Evolutionary conservation across 129 eudicot genomes (phyloP), one percentile per base, ranked within the genome.

Genomic region (Mikania micrantha): DNA sequence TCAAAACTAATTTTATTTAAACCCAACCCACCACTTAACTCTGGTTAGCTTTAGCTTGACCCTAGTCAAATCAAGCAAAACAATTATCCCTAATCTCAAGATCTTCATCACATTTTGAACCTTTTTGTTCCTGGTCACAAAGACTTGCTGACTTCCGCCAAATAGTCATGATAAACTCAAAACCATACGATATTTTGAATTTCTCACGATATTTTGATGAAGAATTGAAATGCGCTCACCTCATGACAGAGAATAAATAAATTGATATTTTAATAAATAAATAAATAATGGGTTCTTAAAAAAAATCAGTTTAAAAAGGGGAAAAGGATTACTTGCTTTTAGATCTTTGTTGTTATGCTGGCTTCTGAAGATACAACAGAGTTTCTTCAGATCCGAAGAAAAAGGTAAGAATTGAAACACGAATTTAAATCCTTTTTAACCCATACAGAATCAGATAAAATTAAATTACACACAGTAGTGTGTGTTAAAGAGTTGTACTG

Each of bases 361-460:
- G 81, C 81, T 76, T 74, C 74, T 74, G 82, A 87, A 84, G 87
- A 79, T 82, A 77, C 91, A 82, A 64, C 86, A 73, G 86, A 75
- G 83, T 78, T 82, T 88, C 87, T 79, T 82, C 95, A 88, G 95
- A 88, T 88, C 95, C 95, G 91, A 88, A 88, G 95, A 88, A 88
- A 84, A 74, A 77, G 91, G 95, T 73, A 11, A 75, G 79, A 87
- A 80, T 64, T 5, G 52, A 74, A 44, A 61, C 60, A 52, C 10
- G 28, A 15, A 17, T 29, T 42, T 35, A 50, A 69, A 47, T 15
- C 21, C 27, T 49, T 74, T 34, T 41, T 68, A 56, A 67, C 58
- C 52, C 67, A 44, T 20, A 44, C 52, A 73, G 17, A 74, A 31
- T 31, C 9, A 44, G 50, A 71, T 62, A 50, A 64, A 68, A 61